A percentile compares a stretch with the other conserved stretches of the same genome.
phyloP scores from a whole-genome alignment of 306 rosid genomes.

The Crotalaria pallida region DNA sequence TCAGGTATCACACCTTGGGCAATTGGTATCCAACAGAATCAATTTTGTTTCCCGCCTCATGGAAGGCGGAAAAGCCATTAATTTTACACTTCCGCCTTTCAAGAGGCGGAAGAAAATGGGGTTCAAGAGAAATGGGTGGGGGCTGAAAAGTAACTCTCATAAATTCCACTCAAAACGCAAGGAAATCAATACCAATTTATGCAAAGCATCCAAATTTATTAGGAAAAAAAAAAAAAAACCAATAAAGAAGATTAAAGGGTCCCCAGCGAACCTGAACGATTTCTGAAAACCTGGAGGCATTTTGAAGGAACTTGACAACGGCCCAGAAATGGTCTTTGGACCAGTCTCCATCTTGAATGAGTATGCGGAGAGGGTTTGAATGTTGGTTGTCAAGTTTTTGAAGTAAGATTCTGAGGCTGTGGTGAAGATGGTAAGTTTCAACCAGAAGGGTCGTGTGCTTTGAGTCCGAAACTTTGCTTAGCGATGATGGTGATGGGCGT shows the following conservation, averaged over 20 bases:
- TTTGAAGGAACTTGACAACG: constrained; percentile 49
- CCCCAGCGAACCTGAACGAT: constrained; percentile 44
- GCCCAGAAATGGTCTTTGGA: constrained; percentile 55
- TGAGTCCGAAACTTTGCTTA: constrained; percentile 19
- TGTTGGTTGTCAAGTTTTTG: constrained; percentile 27
- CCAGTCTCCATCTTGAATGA: constrained; percentile 59
- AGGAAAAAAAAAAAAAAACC: not conserved
- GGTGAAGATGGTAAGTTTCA: constrained; percentile 47
- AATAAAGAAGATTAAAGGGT: not conserved
- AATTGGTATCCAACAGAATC: too few species aligned
- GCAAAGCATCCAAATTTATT: not conserved
- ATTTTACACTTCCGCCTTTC: too few species aligned
- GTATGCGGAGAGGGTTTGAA: constrained; percentile 38
- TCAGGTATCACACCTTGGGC: too few species aligned
- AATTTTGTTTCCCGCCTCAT: too few species aligned
- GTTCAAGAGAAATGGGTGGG: too few species aligned
- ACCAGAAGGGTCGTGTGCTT: constrained; percentile 47
- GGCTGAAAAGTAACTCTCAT: not conserved
- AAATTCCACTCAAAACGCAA: not conserved
- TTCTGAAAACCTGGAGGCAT: constrained; percentile 43
- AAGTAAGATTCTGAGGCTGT: constrained; percentile 36
- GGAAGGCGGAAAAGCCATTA: too few species aligned
- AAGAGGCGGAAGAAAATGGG: too few species aligned
- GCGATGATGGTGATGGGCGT: constrained; percentile 1
- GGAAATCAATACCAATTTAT: not conserved